Evolutionary conservation across 495 filamentous ascomycete species (phyloP).

Genomic region (Penicillium coprophilum): DNA sequence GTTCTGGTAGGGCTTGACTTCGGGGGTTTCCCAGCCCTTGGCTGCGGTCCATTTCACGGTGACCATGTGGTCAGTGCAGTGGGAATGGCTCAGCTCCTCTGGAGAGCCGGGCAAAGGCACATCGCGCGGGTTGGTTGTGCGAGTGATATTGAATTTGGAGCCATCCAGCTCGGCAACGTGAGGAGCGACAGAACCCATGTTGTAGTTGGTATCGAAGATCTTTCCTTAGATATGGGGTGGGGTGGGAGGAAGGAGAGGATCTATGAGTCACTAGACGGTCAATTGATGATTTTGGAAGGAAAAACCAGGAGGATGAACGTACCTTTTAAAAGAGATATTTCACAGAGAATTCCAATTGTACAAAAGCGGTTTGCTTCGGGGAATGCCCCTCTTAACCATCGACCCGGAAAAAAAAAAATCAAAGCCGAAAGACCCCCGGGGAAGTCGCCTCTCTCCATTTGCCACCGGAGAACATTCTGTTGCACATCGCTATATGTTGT

Average conservation of each 20-base stretch:
- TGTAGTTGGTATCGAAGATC: constrained; percentile 12
- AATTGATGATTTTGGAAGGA: not conserved
- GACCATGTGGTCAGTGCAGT: constrained; percentile 92
- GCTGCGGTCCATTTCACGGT: constrained; percentile 66
- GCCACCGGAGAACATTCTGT: not conserved
- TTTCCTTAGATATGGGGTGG: constrained; percentile 1
- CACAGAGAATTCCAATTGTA: not conserved
- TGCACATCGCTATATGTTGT: not conserved
- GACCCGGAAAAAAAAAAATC: constrained; percentile 10
- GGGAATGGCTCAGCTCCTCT: constrained; percentile 49
- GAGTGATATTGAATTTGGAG: constrained; percentile 68
- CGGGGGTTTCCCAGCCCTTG: constrained; percentile 73
- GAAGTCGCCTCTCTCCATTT: not conserved
- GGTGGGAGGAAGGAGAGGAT: not conserved
- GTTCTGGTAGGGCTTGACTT: constrained; percentile 77
- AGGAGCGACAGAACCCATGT: constrained; percentile 39
- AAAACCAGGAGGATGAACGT: not conserved
- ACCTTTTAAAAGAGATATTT: not conserved
- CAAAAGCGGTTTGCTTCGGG: constrained; percentile 13
- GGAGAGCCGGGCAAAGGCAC: constrained; percentile 63
- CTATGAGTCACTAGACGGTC: constrained; percentile 21
- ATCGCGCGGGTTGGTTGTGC: constrained; percentile 62
- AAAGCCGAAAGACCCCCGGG: not conserved
- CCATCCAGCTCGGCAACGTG: constrained; percentile 59
- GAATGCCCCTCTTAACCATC: not conserved